Evolutionary conservation across 2,329 filamentous ascomycete species (phyloP).

Genomic region (Aspergillus thermomutatus): DNA sequence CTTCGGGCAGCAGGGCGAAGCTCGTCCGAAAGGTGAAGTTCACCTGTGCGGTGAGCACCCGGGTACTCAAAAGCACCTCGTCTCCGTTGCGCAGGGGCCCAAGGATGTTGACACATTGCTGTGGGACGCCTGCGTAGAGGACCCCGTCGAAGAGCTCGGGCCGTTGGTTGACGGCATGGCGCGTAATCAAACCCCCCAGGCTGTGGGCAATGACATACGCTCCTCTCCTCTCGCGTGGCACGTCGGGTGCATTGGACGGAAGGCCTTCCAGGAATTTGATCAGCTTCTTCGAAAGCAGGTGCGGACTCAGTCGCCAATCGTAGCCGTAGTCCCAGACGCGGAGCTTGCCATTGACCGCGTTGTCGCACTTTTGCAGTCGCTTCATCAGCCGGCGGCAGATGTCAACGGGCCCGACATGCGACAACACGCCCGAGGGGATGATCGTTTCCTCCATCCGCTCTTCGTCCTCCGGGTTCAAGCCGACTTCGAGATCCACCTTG

Average conservation of each 20-base stretch:
- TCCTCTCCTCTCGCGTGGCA: conserved; percentile 56
- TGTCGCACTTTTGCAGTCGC: conserved; percentile 69
- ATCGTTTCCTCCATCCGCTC: conserved; percentile 79
- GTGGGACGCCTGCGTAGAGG: conserved; percentile 78
- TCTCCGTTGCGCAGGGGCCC: conserved; percentile 90
- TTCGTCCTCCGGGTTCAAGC: conserved; percentile 76
- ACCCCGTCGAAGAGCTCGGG: conserved; percentile 85
- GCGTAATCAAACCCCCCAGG: conserved; percentile 80
- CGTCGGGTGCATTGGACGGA: conserved; percentile 65
- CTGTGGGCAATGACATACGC: conserved; percentile 81
- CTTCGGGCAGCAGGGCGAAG: conserved; percentile 79
- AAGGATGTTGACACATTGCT: conserved; percentile 85
- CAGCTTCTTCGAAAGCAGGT: conserved; percentile 68
- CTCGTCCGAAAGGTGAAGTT: conserved; percentile 89
- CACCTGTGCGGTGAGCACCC: conserved; percentile 85
- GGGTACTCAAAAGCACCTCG: conserved; percentile 82
- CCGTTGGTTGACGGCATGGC: conserved; percentile 79
- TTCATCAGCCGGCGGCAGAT: conserved; percentile 81
- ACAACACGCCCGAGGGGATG: conserved; percentile 81
- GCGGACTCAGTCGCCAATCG: conserved; percentile 87
- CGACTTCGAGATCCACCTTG: conserved; percentile 87
- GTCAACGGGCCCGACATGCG: conserved; percentile 86
- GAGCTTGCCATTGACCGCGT: conserved; percentile 66
- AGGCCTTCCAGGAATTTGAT: conserved; percentile 69
- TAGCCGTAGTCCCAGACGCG: conserved; percentile 89